phyloP scores from a whole-genome alignment of 1,284 basidiomycete species.

The Ceraceosorus guamensis region DNA sequence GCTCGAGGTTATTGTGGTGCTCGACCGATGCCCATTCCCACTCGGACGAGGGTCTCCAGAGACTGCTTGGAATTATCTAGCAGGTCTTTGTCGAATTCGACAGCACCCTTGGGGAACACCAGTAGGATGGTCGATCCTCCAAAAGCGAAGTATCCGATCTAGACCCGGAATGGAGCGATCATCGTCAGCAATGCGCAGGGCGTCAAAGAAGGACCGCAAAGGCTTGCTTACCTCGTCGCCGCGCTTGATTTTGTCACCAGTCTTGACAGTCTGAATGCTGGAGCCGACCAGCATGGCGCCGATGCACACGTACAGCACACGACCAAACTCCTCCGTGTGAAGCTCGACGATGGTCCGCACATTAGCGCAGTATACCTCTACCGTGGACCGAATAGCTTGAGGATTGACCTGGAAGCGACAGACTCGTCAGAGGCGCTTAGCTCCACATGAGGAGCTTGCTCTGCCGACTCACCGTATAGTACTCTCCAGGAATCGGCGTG shows the following conservation, averaged over 20 bases:
- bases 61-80: conserved; percentile 60
- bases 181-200: too few species aligned
- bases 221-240: conserved; percentile 69
- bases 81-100: conserved; percentile 88
- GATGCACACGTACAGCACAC: conserved; percentile 11
- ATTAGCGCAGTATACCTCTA: conserved; percentile 95
- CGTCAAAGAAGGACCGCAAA: too few species aligned
- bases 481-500: conserved; percentile 50
- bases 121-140: conserved; percentile 42
- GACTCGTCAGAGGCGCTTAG: neutral
- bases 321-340: conserved; percentile 38
- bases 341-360: conserved; percentile 53
- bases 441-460: too few species aligned
- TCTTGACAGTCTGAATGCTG: conserved; percentile 74
- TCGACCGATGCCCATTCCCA: conserved; percentile 47
- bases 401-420: conserved; percentile 55
- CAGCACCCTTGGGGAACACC: conserved; percentile 60
- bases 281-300: conserved; percentile 55
- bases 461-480: conserved; percentile 7
- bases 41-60: conserved; percentile 67
- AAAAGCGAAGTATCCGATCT: conserved; percentile 51
- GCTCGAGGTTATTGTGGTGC: neutral
- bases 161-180: too few species aligned
- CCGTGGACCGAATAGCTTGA: conserved; percentile 65
- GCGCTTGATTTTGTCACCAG: conserved; percentile 69